Evolutionary conservation across 331 rosid species (phyloP), one percentile per base, ranked within the genome.

Genomic region (Ulmus americana): DNA sequence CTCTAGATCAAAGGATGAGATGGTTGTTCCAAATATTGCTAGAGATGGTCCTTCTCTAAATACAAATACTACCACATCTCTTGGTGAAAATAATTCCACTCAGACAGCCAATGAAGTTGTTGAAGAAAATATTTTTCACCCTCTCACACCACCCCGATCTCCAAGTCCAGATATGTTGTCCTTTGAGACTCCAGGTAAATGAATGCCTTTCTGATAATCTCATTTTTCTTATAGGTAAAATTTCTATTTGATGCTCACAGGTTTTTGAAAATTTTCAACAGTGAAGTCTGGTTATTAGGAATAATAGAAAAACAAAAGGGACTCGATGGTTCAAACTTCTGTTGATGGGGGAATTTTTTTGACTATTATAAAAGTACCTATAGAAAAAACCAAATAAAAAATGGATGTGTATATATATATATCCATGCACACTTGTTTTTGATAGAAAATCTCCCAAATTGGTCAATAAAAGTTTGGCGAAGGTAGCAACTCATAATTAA

Each of bases 121-220:
- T 59, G 67, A 49, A 45, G 49, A 42, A 28, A 75, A 65, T 20
- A 68, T 49, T 67, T 82, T 75, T 65, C 81, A 16, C 61, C 57
- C 85, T 62, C 57, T 74, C 6, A 87, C 90, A 6, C 97, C 91
- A 7, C 84, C 90, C 11, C 57, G 79, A 62, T 76, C 97, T 55
- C 87, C 81, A 20, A 55, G 78, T 28, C 71, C 68, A 0, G 83
- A 80, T 41, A 39, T 41, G n/a, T 9, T 8, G 4, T 3, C 64
- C 52, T 15, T 74, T 2, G 61, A 65, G 61, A 43, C 82, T 70
- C 74, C 85, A 77, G 95, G 98, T 94, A 77, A 79, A 7, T 5
- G 3, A 64, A 12, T 13, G 35, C 35, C 35, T 28, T 28, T 3
- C 35, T 28, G 35, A 28, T 28, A 28, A 28, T 28, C 35, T 28